Base-by-base conservation (phyloP, 305 asterid genomes). In the Solanum aculeatissimum region DNA sequence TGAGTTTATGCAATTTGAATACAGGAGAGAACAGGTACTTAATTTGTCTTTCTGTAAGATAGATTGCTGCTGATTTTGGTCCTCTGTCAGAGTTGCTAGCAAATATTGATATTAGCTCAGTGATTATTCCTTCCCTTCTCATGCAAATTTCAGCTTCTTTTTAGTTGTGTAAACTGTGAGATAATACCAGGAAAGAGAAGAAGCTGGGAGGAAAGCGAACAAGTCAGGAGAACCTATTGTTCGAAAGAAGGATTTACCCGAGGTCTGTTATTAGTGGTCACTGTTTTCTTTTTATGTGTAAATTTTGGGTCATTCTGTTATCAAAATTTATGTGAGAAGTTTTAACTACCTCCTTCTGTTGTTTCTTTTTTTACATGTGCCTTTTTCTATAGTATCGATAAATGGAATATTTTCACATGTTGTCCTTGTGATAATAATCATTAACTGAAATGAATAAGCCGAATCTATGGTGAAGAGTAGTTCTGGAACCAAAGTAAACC, bases 1-100 rank as follows among this genome's bases (percentile, higher is more conserved):
- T 87, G 88, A 91, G 75, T 93, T 90, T 83, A 83, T 91, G 95
- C 93, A 92, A 86, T 87, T 86, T 65, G 94, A 91, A 87, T 86
- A 87, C 57, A 91, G 89, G 80, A 87, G 82, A 85, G 72, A 45
- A 65, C 91, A 89, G 98, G 97, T 95, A 88, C 83, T 65, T 43
- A 29, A 19, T 83, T 75, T 77, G 29, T 49, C n/a, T 47, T 47
- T 29, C 18, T 27, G 43, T 49, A 25, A 75, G 63, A 49, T 75
- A 75, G 16, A 75, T 75, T n/a, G 10, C 43, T 15, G 43, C 65
- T 82, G 45, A 19, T 32, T 49, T 80, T 58, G 47, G 27, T 27
- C 54, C 42, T 78, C 45, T 11, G 21, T 18, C 14, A n/a, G 51
- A 16, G 43, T 65, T 55, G 47, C 80, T 83, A 57, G 23, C 38